Evolutionary conservation across 257 asterid species (phyloP).

Genomic region (Petunia axillaris): DNA sequence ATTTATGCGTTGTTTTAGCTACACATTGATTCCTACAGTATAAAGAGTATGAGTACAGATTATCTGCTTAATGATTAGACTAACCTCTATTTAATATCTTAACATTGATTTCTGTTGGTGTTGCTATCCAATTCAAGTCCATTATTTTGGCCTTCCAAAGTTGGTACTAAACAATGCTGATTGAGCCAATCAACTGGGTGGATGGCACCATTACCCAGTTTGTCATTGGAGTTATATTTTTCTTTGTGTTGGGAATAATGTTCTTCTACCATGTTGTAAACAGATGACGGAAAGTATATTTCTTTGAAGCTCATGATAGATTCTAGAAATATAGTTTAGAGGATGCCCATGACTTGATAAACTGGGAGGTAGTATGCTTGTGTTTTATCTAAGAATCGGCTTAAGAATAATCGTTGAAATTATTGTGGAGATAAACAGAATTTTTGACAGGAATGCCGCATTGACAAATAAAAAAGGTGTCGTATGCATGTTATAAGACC

Average conservation of each 20-base stretch:
- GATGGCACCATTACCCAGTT: conserved; percentile 10
- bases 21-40: not conserved
- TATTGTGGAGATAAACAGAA: conserved; percentile 11
- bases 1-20: not conserved
- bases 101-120: not conserved
- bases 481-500: not conserved
- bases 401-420: not conserved
- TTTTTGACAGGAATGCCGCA: not conserved
- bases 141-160: not conserved
- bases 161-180: not conserved
- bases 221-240: not conserved
- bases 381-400: not conserved
- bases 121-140: not conserved
- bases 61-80: not conserved
- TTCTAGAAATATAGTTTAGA: not conserved
- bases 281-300: not conserved
- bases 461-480: not conserved
- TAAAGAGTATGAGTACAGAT: not conserved
- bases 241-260: not conserved
- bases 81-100: not conserved
- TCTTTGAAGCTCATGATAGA: too few species aligned
- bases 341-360: not conserved
- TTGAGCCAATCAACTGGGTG: not conserved
- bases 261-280: too few species aligned
- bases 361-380: not conserved